phyloP scores from a whole-genome alignment of 371 early-diverging fungal genomes.

The Vittaforma corneae region DNA sequence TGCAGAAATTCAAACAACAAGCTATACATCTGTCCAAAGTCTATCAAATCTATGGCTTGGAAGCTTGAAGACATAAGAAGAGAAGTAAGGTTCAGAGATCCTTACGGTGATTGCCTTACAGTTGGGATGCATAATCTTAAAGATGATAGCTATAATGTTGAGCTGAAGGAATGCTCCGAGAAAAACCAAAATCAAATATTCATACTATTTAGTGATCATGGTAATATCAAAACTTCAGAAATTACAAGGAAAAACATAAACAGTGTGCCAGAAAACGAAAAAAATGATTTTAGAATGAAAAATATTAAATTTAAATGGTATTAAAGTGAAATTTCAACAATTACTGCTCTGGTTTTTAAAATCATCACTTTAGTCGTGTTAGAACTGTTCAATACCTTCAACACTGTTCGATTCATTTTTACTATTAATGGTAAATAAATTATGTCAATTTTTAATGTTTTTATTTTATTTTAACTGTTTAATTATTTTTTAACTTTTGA shows the following conservation, averaged over 20 bases:
- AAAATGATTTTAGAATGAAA: not conserved
- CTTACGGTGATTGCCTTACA: not conserved
- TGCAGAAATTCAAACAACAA: not conserved
- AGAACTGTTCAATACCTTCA: not conserved
- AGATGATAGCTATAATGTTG: not conserved
- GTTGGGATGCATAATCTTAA: not conserved
- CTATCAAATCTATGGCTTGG: not conserved
- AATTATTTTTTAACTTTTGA: too few species aligned
- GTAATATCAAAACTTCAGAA: not conserved
- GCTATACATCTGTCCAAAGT: not conserved
- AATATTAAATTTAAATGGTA: too few species aligned
- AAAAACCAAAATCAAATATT: constrained; percentile 3
- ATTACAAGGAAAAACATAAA: not conserved
- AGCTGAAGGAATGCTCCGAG: not conserved
- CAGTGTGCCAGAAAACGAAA: not conserved
- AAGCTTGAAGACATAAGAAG: not conserved
- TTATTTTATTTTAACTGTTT: not conserved
- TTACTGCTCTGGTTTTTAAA: too few species aligned
- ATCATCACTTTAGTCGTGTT: not conserved
- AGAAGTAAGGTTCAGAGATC: not conserved
- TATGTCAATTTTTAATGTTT: not conserved
- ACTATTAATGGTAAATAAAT: not conserved
- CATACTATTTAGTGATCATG: not conserved
- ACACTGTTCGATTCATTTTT: not conserved
- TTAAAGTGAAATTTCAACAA: too few species aligned